phyloP scores from a whole-genome alignment of 1,139 yeast genomes.

The Magnusiomyces paraingens region DNA sequence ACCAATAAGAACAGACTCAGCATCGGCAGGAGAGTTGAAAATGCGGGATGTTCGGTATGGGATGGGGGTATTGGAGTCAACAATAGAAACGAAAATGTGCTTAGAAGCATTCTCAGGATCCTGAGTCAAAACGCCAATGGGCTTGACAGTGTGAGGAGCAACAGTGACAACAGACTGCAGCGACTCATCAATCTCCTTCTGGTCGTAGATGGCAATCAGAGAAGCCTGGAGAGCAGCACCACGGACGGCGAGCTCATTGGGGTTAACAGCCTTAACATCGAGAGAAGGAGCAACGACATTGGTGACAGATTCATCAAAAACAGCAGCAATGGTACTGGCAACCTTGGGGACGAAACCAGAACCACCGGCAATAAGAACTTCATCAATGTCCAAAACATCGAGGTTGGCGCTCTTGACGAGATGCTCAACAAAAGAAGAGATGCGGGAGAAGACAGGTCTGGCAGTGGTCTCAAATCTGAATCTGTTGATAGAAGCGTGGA shows the following conservation, averaged over 20 bases:
- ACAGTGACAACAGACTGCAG: slow-evolving; percentile 79
- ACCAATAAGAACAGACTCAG: slow-evolving; percentile 58
- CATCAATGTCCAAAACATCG: slow-evolving; percentile 82
- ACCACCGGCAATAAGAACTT: slow-evolving; percentile 92
- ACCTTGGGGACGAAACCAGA: slow-evolving; percentile 88
- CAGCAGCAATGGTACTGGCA: slow-evolving; percentile 60
- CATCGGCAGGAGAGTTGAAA: slow-evolving; percentile 45
- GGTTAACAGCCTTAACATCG: slow-evolving; percentile 73
- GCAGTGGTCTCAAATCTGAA: slow-evolving; percentile 87
- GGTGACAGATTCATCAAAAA: slow-evolving; percentile 75
- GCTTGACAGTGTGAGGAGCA: slow-evolving; percentile 78
- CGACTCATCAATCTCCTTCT: slow-evolving; percentile 78
- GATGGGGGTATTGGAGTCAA: slow-evolving; percentile 81
- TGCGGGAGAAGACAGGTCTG: slow-evolving; percentile 67
- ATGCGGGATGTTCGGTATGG: slow-evolving; percentile 79
- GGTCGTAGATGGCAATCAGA: slow-evolving; percentile 74
- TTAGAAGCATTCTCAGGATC: slow-evolving; percentile 24
- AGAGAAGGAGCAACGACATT: slow-evolving; percentile 68
- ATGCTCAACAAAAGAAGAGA: slow-evolving; percentile 68
- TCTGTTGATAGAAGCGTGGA: slow-evolving; percentile 89
- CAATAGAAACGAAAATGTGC: slow-evolving; percentile 51
- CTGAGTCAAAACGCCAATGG: slow-evolving; percentile 66
- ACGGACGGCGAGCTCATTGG: slow-evolving; percentile 83
- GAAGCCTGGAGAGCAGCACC: slow-evolving; percentile 99
- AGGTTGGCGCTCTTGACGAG: slow-evolving; percentile 76